Conservation (phyloP, 2,329 filamentous ascomycete species). For the Chaetomiaceae sp. region DNA sequence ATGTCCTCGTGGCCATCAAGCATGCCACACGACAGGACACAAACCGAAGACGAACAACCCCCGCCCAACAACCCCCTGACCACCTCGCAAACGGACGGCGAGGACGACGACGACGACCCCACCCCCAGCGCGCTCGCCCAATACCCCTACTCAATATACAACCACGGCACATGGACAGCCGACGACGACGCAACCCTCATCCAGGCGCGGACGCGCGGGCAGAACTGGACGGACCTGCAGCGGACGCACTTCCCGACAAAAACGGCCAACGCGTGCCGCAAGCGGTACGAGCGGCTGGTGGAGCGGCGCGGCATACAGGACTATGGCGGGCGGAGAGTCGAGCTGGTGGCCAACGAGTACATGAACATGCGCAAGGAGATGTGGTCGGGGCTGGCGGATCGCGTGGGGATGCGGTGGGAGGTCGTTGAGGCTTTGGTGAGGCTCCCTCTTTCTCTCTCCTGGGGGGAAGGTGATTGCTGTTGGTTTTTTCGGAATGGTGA, state of each 20-base stretch:
- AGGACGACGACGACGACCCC: too few species aligned
- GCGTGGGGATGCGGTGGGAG: constrained; percentile 22
- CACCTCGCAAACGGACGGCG: background rate
- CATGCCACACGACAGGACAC: background rate
- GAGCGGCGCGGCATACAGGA: constrained; percentile 22
- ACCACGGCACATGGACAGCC: constrained; percentile 25
- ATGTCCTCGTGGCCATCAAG: background rate
- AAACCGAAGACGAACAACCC: background rate
- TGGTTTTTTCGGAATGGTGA: background rate
- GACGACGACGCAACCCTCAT: constrained; percentile 23
- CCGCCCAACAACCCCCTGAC: background rate
- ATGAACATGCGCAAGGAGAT: constrained; percentile 23
- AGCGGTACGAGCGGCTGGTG: constrained; percentile 25
- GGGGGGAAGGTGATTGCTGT: background rate
- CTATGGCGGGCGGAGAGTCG: constrained; percentile 16
- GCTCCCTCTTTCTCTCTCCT: too few species aligned
- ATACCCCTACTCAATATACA: constrained; percentile 21
- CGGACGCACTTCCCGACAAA: constrained; percentile 22
- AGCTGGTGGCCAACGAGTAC: constrained; percentile 23
- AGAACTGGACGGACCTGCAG: constrained; percentile 25
- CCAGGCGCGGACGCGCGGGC: constrained; percentile 20
- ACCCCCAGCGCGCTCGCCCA: too few species aligned
- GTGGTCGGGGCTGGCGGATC: constrained; percentile 22
- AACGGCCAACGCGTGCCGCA: constrained; percentile 27
- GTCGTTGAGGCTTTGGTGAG: constrained; percentile 23